Base-by-base conservation (phyloP, 2,329 filamentous ascomycete species). In the Thelonectria rubi region DNA sequence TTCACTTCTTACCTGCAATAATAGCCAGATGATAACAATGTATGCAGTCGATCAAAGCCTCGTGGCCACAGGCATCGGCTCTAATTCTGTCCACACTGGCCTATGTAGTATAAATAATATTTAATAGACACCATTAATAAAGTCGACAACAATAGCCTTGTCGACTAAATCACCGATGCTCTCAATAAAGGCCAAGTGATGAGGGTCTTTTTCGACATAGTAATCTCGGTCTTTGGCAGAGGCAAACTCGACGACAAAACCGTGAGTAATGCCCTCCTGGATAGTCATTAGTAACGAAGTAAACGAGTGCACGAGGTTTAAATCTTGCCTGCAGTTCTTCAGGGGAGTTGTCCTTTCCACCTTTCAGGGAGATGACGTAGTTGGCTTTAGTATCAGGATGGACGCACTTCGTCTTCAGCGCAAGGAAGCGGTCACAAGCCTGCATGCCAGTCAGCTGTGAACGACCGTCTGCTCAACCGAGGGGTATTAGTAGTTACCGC, bases 161-260 rank as follows among this genome's bases (percentile, higher is more conserved):
- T 84, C 76, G 14, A 88, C 67, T 2, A 86, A 67, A 1, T 73
- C 76, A 1, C 77, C 75, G 15, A 85, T 72, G 60, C 76, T 81
- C 58, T 82, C 77, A n/a, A 86, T 78, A 66, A 91, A 92, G 0
- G 75, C 84, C 37, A 81, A 76, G 72, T 93, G 90, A 9, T 76
- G 83, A 1, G 88, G 87, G 67, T 93, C 91, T 30, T 86, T 77
- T 53, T 84, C 75, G 7, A 90, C 75, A 72, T 93, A 93, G 69
- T 91, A 92, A 62, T 88, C 82, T 48, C 89, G 80, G 70, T 93
- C 90, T 64, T 86, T 82, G 17, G 79, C 79, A 20, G 74, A 88
- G 10, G 83, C 81, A 61, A 93, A 93, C 68, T 91, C 85, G 20
- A 84, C 82, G 2, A 93, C 83, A 65, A 93, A 93, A 0, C 81